Conservation (phyloP, 331 rosid species). For the Rosa hybrid region DNA sequence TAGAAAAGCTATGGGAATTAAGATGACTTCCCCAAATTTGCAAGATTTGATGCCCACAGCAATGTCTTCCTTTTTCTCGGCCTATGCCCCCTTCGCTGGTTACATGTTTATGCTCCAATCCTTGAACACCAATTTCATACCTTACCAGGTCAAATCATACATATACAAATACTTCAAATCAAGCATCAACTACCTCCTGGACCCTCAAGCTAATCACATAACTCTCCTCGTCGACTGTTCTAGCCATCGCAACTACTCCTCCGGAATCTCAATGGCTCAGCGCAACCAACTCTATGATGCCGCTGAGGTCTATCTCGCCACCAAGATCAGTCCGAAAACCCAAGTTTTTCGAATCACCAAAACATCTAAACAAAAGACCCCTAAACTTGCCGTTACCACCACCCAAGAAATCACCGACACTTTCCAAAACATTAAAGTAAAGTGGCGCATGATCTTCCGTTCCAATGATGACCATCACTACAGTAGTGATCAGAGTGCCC, state of each 20-base stretch:
- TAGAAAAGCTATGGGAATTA: not conserved
- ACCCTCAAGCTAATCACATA: not conserved
- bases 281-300: not conserved
- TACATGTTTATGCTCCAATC: slow-evolving; percentile 3
- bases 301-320: not conserved
- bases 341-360: not conserved
- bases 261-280: not conserved
- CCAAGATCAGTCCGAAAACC: slow-evolving; percentile 2
- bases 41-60: not conserved
- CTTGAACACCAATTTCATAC: not conserved
- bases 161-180: not conserved
- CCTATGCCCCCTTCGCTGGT: not conserved
- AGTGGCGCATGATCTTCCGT: not conserved
- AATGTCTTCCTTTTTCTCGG: not conserved
- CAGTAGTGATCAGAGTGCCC: not conserved
- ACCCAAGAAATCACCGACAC: not conserved
- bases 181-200: not conserved
- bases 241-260: not conserved
- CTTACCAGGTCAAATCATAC: slow-evolving; percentile 1
- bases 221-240: not conserved
- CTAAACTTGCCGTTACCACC: not conserved
- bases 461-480: not conserved
- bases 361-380: not conserved
- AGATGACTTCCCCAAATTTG: not conserved
- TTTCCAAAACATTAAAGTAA: not conserved